These are phyloP conservation scores for Blastobotrys ciferrii DNA, from an alignment of 1,139 yeast genomes.

Conservation along the genomic window DNA sequence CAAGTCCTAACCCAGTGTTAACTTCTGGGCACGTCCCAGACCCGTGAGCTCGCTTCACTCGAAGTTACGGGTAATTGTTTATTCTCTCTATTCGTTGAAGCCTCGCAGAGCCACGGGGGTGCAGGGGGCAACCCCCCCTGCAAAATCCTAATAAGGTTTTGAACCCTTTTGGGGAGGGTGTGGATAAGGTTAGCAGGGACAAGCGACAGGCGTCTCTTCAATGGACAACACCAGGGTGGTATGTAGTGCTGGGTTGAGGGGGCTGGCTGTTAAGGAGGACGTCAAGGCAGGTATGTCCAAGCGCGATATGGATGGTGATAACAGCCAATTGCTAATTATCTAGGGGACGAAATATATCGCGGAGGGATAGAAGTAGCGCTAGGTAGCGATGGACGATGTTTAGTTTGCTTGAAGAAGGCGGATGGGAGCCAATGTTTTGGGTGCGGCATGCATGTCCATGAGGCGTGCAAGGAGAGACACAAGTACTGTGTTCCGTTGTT, in stretches of 20 bases:
- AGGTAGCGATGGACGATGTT: neutral
- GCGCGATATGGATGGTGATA: too few species aligned
- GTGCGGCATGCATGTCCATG: neutral
- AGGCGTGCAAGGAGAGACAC: neutral
- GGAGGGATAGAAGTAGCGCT: neutral
- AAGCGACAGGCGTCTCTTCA: neutral
- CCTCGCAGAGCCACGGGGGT: too few species aligned
- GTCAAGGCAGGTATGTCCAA: too few species aligned
- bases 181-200: neutral
- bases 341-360: neutral
- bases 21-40: too few species aligned
- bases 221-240: neutral
- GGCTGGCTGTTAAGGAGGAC: neutral
- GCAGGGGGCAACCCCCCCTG: too few species aligned
- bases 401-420: neutral
- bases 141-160: too few species aligned
- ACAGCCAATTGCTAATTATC: neutral
- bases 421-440: neutral
- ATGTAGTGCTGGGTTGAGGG: neutral
- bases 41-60: too few species aligned
- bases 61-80: too few species aligned
- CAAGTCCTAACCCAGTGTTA: too few species aligned
- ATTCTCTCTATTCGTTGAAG: too few species aligned
- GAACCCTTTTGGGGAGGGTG: too few species aligned
- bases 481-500: neutral